Evolutionary conservation across 352 stramenopile genomes (phyloP), one percentile per base, ranked within the genome.

Genomic region (Pythium guiyangense): DNA sequence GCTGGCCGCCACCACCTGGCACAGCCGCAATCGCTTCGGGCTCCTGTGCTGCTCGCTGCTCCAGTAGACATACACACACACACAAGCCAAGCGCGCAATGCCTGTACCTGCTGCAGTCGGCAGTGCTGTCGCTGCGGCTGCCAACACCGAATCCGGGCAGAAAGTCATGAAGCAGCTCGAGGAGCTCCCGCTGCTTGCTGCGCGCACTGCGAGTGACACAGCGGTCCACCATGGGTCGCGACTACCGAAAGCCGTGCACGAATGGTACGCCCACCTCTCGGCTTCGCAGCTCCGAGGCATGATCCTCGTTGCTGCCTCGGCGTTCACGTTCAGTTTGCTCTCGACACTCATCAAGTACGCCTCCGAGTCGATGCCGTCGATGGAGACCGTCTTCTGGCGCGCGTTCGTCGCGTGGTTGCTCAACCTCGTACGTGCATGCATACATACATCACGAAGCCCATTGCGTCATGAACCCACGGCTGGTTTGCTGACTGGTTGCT

Each of bases 341-440:
- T 73, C 76, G 25, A 72, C 67, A 12, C 64, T 87, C n/a, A 67
- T 83, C 64, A 86, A 88, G 58, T 76, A 73, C 37, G 69, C 66
- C 39, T 64, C 67, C 11, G 65, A 72, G 39, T 71, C 70, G n/a
- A 67, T 91, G 57, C 64, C 76, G 37, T 69, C 71, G 15, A 77
- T 86, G 57, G 78, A 91, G 57, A 77, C 64, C 20, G 63, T 89
- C 49, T 91, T 88, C 57, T 91, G 78, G 78, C 76, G 74, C 11
- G 81, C 72, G 6, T 57, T 80, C 43, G 68, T 84, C 14, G 73
- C 74, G 14, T 85, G 63, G 71, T 4, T 86, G 15, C 53, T 87
- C 37, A 87, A 73, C 25, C 27, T 84, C 2, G 77, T 84, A 70
- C 48, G 69, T 60, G 29, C 14, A 17, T 27, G 22, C 18, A n/a